phyloP scores from a whole-genome alignment of 768 basidiomycete genomes.

The Hemileccinum impolitum region DNA sequence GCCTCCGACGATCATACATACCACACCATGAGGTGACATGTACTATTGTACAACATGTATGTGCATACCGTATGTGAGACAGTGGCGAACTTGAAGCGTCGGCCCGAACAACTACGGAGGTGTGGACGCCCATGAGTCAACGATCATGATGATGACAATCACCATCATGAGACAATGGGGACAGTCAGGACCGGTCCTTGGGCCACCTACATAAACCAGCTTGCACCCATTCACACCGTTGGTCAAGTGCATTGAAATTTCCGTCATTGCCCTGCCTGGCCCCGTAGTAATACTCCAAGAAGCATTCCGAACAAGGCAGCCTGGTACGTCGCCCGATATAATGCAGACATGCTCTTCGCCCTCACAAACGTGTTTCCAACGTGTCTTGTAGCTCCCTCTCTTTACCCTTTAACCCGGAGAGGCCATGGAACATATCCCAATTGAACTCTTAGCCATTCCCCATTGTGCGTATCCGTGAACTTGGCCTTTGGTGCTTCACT shows the following conservation, averaged over 20 bases:
- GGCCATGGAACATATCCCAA: conserved; percentile 18
- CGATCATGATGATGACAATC: not conserved
- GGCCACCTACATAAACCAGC: conserved; percentile 7
- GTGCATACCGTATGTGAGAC: not conserved
- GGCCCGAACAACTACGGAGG: not conserved
- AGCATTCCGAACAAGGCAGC: conserved; percentile 18
- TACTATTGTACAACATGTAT: conserved; percentile 4
- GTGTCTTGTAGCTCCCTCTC: conserved; percentile 18
- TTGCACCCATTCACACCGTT: conserved; percentile 9
- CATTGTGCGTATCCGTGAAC: conserved; percentile 17
- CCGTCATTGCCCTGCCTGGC: conserved; percentile 13
- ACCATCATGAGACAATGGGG: conserved; percentile 1
- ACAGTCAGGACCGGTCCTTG: not conserved
- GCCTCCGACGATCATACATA: conserved; percentile 25
- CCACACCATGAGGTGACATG: conserved; percentile 14
- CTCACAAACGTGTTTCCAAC: conserved; percentile 30
- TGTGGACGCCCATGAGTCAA: not conserved
- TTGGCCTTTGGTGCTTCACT: not conserved
- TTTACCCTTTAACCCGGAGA: conserved; percentile 27
- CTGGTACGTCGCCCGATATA: conserved; percentile 19
- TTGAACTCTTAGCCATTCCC: conserved; percentile 18
- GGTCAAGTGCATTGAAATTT: conserved; percentile 16
- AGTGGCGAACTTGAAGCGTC: not conserved
- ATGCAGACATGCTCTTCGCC: conserved; percentile 10
- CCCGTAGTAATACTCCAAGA: not conserved